Percentiles rank a stretch among this genome's conserved stretches.
These are phyloP conservation scores for Phialocephala sp. DNA, from an alignment of 2,329 filamentous ascomycete species.

Conservation along the genomic window DNA sequence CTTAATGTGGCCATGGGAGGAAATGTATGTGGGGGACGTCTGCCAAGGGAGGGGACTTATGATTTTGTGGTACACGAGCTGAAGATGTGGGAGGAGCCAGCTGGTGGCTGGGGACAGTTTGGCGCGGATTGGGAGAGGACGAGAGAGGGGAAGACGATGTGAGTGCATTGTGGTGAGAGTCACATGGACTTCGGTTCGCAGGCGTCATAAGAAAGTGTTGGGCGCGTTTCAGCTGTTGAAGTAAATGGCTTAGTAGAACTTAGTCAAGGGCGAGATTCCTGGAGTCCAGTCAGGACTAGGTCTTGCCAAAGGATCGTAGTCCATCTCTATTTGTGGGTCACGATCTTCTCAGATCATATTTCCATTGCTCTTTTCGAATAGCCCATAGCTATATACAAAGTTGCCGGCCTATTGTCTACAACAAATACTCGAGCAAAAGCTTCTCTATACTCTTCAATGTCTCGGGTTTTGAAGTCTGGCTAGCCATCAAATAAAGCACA, in stretches of 20 bases:
- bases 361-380: not conserved
- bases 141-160: conserved; percentile 36
- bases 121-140: conserved; percentile 53
- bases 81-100: conserved; percentile 57
- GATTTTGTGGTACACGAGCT: conserved; percentile 61
- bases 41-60: conserved; percentile 58
- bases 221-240: not conserved
- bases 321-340: too few relatives aligned
- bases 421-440: conserved; percentile 23
- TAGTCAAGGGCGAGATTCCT: too few relatives aligned
- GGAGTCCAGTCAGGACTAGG: too few relatives aligned
- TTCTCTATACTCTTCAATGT: conserved; percentile 36
- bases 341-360: not conserved
- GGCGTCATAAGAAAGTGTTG: too few relatives aligned
- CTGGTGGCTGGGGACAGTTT: conserved; percentile 61
- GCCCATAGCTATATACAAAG: not conserved
- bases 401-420: not conserved
- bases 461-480: conserved; percentile 49
- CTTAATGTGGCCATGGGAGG: conserved; percentile 69
- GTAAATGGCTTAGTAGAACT: too few relatives aligned
- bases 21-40: conserved; percentile 59
- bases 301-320: too few relatives aligned
- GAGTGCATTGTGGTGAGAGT: conserved; percentile 4
- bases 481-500: conserved; percentile 63
- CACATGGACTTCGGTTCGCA: too few relatives aligned